A percentile compares a stretch with the other conserved stretches of the same genome.
These are phyloP conservation scores for Apiospora arundinis DNA, from an alignment of 2,329 filamentous ascomycete species.

Conservation along the genomic window DNA sequence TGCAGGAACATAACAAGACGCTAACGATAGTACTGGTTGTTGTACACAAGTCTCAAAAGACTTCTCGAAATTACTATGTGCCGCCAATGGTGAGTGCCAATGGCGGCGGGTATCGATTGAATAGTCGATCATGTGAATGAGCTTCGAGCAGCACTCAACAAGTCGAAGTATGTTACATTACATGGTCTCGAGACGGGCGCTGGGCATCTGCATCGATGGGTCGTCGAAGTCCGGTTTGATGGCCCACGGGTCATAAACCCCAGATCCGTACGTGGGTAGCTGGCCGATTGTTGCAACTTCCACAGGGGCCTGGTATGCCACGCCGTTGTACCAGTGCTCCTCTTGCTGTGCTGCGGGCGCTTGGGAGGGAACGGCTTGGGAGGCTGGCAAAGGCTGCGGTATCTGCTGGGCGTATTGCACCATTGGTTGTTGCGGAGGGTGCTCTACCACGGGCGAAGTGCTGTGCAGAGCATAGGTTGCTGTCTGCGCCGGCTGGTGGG, in stretches of 20 bases:
- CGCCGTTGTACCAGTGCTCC: slow-evolving; percentile 58
- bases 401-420: slow-evolving; percentile 52
- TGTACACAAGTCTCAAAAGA: slow-evolving; percentile 13
- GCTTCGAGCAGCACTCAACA: not conserved
- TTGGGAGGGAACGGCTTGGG: slow-evolving; percentile 45
- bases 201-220: slow-evolving; percentile 64
- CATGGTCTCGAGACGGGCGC: slow-evolving; percentile 62
- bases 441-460: slow-evolving; percentile 54
- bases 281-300: slow-evolving; percentile 62
- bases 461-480: slow-evolving; percentile 31
- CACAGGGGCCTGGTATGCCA: slow-evolving; percentile 62
- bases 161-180: slow-evolving; percentile 38
- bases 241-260: slow-evolving; percentile 59
- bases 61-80: slow-evolving; percentile 16
- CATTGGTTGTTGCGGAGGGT: slow-evolving; percentile 48
- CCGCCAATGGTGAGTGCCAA: not conserved
- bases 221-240: slow-evolving; percentile 66
- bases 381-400: slow-evolving; percentile 40
- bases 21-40: not conserved
- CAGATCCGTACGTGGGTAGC: slow-evolving; percentile 55
- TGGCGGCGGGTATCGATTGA: slow-evolving; percentile 8
- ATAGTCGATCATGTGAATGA: not conserved
- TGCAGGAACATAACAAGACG: slow-evolving; percentile 16
- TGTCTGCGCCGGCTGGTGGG: slow-evolving; percentile 47
- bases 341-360: slow-evolving; percentile 47